Evolutionary conservation across 108 stramenopile species (phyloP).

Genomic region (Skeletonema marinoi): DNA sequence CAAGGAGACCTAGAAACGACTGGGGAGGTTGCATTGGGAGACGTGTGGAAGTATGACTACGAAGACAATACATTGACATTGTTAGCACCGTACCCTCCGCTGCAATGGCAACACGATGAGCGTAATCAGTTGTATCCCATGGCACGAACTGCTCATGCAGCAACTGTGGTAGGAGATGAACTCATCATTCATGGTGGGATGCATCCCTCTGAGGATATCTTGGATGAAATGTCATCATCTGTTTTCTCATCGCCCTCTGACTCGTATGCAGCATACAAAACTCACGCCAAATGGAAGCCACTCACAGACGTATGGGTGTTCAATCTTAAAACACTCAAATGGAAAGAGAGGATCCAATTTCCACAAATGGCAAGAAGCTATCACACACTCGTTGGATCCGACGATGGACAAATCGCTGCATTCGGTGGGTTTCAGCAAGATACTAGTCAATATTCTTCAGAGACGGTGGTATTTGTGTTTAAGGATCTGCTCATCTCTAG

Average conservation of each 20-base stretch:
- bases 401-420: slow-evolving; percentile 27
- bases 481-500: slow-evolving; percentile 35
- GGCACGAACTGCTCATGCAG: slow-evolving; percentile 44
- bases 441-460: slow-evolving; percentile 7
- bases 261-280: slow-evolving; percentile 32
- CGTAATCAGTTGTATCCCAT: slow-evolving; percentile 26
- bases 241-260: slow-evolving; percentile 14
- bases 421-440: slow-evolving; percentile 52
- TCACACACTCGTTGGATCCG: slow-evolving; percentile 46
- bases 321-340: slow-evolving; percentile 32
- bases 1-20: neutral
- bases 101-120: slow-evolving; percentile 34
- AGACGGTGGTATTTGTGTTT: slow-evolving; percentile 48
- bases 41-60: slow-evolving; percentile 57
- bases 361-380: slow-evolving; percentile 43
- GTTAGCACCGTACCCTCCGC: slow-evolving; percentile 44
- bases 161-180: slow-evolving; percentile 38
- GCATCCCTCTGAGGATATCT: slow-evolving; percentile 8
- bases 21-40: slow-evolving; percentile 25
- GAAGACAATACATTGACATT: slow-evolving; percentile 23
- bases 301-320: slow-evolving; percentile 48
- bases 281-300: slow-evolving; percentile 33
- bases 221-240: slow-evolving; percentile 5
- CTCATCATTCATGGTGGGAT: slow-evolving; percentile 51
- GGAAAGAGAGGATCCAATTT: slow-evolving; percentile 36